Evolutionary conservation across 768 basidiomycete species (phyloP).

Genomic region (Pleurotus pulmonarius): DNA sequence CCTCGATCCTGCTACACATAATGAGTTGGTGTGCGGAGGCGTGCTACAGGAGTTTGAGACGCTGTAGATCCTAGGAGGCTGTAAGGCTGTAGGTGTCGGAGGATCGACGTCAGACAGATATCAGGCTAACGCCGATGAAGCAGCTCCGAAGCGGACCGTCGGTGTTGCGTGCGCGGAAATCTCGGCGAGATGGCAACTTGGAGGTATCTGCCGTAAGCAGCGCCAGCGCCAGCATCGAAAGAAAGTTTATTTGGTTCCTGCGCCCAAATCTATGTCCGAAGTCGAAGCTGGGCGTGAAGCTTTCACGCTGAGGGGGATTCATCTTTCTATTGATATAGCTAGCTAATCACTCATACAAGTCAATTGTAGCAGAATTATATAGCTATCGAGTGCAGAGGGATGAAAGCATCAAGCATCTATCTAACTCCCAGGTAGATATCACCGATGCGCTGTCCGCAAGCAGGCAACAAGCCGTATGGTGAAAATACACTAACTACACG

Average conservation of each 20-base stretch:
- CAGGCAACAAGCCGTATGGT: not conserved
- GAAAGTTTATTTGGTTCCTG: not conserved
- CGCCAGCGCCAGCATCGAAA: not conserved
- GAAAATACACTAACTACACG: not conserved
- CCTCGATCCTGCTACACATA: not conserved
- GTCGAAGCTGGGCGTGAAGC: not conserved
- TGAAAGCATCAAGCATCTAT: too few species aligned
- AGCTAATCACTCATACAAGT: constrained; percentile 3
- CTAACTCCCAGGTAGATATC: too few species aligned
- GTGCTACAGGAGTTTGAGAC: not conserved
- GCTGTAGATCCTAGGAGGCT: not conserved
- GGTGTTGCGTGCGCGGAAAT: not conserved
- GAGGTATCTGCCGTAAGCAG: not conserved
- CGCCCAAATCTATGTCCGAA: not conserved
- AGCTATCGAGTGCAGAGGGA: not conserved
- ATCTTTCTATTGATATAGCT: not conserved
- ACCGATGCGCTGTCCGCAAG: not conserved
- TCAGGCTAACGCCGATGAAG: not conserved
- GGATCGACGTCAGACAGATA: not conserved
- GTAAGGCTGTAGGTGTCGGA: not conserved
- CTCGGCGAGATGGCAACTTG: not conserved
- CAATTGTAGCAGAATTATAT: constrained; percentile 5
- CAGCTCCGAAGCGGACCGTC: not conserved
- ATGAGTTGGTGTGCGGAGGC: not conserved
- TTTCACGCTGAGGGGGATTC: not conserved